phyloP scores from a whole-genome alignment of 805 yeast genomes.

The Blastobotrys attinorum region DNA sequence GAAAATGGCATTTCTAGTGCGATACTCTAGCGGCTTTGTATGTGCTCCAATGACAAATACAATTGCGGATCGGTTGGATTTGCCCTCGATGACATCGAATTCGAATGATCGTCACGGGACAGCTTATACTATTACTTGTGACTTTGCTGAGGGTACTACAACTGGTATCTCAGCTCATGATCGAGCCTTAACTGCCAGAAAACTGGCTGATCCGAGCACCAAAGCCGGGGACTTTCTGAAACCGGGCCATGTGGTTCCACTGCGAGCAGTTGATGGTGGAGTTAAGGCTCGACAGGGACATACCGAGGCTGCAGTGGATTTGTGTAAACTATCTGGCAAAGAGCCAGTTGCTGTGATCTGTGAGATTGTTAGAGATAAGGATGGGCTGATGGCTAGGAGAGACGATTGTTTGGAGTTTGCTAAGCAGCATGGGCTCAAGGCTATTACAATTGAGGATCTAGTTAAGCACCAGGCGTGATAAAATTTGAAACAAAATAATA shows the following conservation, averaged over 20 bases:
- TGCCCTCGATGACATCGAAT: conserved; percentile 67
- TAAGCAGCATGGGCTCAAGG: conserved; percentile 50
- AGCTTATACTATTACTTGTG: conserved; percentile 92
- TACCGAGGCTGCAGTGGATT: conserved; percentile 93
- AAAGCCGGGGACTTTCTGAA: conserved; percentile 62
- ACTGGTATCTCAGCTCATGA: conserved; percentile 97
- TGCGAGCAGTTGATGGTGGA: conserved; percentile 84
- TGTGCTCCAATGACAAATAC: conserved; percentile 80
- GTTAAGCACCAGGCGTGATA: conserved; percentile 35
- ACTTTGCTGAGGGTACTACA: conserved; percentile 79
- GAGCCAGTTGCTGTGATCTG: conserved; percentile 88
- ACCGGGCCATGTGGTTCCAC: conserved; percentile 93
- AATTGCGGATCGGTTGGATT: conserved; percentile 70
- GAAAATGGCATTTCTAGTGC: conserved; percentile 90
- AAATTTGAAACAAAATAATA: not conserved
- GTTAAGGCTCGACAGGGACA: conserved; percentile 82
- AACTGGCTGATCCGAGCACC: conserved; percentile 54
- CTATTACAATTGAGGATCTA: conserved; percentile 72
- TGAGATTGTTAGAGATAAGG: conserved; percentile 86
- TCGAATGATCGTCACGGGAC: conserved; percentile 86
- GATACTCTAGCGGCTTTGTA: conserved; percentile 69
- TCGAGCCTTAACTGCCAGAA: conserved; percentile 72
- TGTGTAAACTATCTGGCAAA: conserved; percentile 67
- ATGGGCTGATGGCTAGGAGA: conserved; percentile 92
- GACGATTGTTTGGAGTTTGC: conserved; percentile 76